Conservation (phyloP, 306 rosid genomes). For the Vachellia collinsii region DNA sequence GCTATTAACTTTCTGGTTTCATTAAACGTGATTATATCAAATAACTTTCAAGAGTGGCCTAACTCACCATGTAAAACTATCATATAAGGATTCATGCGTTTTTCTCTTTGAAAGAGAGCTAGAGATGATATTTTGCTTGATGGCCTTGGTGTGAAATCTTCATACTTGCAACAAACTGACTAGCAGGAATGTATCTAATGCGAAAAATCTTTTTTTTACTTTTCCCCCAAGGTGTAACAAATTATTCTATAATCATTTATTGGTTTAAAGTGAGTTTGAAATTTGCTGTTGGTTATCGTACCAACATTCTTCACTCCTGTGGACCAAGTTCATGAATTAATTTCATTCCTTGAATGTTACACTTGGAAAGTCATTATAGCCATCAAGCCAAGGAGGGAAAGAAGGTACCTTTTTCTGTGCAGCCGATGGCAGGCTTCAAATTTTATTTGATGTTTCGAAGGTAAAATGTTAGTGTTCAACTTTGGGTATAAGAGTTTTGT, state of each 20-base stretch:
- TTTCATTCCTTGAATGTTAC: conserved; percentile 15
- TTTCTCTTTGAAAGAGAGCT: not conserved
- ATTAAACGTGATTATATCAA: not conserved
- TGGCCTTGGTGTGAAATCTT: too few relatives aligned
- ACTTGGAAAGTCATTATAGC: conserved; percentile 8
- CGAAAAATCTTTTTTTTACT: not conserved
- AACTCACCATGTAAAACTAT: not conserved
- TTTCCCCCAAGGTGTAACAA: not conserved
- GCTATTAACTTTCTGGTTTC: not conserved
- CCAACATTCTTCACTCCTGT: not conserved
- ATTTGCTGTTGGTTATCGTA: not conserved
- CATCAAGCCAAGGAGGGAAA: conserved; percentile 2
- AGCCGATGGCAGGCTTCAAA: not conserved
- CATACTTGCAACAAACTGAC: not conserved
- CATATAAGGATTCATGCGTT: conserved; percentile 14
- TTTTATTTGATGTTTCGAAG: not conserved
- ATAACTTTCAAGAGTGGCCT: not conserved
- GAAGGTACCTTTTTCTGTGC: not conserved
- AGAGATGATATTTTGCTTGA: too few relatives aligned
- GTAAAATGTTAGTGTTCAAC: conserved; percentile 6
- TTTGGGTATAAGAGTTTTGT: not conserved
- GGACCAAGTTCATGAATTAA: conserved; percentile 19
- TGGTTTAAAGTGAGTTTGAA: conserved; percentile 20
- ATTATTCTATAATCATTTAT: not conserved
- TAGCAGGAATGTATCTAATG: not conserved